phyloP scores from a whole-genome alignment of 495 filamentous ascomycete species.

The Penicillium ucsense region DNA sequence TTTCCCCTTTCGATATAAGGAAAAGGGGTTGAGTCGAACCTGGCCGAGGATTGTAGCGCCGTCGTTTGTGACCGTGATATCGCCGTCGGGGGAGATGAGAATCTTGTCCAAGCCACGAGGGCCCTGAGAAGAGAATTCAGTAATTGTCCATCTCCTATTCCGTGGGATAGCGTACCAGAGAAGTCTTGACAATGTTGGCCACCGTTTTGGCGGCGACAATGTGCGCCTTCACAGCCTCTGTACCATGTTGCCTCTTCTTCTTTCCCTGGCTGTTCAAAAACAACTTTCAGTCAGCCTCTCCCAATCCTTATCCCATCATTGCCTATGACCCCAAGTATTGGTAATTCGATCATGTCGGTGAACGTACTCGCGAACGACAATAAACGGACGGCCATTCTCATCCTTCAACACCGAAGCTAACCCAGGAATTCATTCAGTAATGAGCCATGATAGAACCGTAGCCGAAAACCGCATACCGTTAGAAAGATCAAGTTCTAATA shows the following conservation, averaged over 20 bases:
- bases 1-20: neutral
- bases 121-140: slow-evolving; percentile 43
- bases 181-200: slow-evolving; percentile 94
- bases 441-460: neutral
- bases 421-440: slow-evolving; percentile 20
- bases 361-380: slow-evolving; percentile 94
- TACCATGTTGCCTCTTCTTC: slow-evolving; percentile 95
- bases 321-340: too few relatives aligned
- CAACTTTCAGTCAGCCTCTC: slow-evolving; percentile 12
- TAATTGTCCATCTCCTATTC: neutral
- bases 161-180: slow-evolving; percentile 44
- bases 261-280: slow-evolving; percentile 68
- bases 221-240: slow-evolving; percentile 93
- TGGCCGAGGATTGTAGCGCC: slow-evolving; percentile 93
- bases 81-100: slow-evolving; percentile 94
- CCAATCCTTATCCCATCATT: too few relatives aligned
- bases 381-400: slow-evolving; percentile 94
- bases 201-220: slow-evolving; percentile 94
- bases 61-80: slow-evolving; percentile 99
- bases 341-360: slow-evolving; percentile 2
- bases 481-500: slow-evolving; percentile 62
- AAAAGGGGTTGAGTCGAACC: slow-evolving; percentile 31
- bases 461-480: slow-evolving; percentile 41
- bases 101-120: slow-evolving; percentile 98
- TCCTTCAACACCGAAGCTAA: slow-evolving; percentile 72